These are phyloP conservation scores for Suhomyces xylopsoci DNA, from an alignment of 805 yeast species.

Conservation along the genomic window DNA sequence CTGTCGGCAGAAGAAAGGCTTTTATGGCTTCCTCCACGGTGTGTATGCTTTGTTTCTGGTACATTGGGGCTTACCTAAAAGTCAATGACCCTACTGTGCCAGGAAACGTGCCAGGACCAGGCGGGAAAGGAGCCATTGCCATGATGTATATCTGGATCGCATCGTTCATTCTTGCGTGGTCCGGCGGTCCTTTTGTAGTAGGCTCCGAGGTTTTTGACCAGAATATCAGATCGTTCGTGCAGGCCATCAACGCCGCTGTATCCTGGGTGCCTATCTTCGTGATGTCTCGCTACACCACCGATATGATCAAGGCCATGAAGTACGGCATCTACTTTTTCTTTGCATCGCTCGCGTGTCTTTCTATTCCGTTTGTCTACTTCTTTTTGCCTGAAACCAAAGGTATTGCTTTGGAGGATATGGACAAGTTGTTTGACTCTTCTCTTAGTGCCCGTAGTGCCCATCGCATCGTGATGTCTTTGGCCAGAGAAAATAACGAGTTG, in stretches of 20 bases:
- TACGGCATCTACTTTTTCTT: slow-evolving; percentile 38
- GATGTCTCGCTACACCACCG: slow-evolving; percentile 33
- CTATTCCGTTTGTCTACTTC: slow-evolving; percentile 38
- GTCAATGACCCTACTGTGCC: slow-evolving; percentile 32
- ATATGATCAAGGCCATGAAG: slow-evolving; percentile 34
- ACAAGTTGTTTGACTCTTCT: slow-evolving; percentile 21
- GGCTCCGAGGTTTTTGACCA: slow-evolving; percentile 41
- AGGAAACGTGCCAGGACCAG: slow-evolving; percentile 34
- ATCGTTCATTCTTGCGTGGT: slow-evolving; percentile 39
- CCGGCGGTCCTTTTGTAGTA: slow-evolving; percentile 40
- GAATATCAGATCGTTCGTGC: slow-evolving; percentile 38
- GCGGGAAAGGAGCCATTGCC: slow-evolving; percentile 38
- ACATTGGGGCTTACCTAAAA: slow-evolving; percentile 36
- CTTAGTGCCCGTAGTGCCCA: slow-evolving; percentile 23
- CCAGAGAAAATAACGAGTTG: slow-evolving; percentile 16
- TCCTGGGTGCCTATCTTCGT: slow-evolving; percentile 39
- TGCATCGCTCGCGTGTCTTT: slow-evolving; percentile 30
- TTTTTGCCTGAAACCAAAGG: slow-evolving; percentile 39
- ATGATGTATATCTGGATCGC: slow-evolving; percentile 43
- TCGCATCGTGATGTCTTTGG: slow-evolving; percentile 15
- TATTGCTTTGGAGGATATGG: slow-evolving; percentile 30
- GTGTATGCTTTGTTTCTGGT: slow-evolving; percentile 38
- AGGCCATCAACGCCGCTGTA: slow-evolving; percentile 39
- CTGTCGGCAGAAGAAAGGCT: slow-evolving; percentile 33
- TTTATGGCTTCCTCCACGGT: slow-evolving; percentile 34